phyloP scores from a whole-genome alignment of 1,284 basidiomycete species.

The Heliocybe sulcata region DNA sequence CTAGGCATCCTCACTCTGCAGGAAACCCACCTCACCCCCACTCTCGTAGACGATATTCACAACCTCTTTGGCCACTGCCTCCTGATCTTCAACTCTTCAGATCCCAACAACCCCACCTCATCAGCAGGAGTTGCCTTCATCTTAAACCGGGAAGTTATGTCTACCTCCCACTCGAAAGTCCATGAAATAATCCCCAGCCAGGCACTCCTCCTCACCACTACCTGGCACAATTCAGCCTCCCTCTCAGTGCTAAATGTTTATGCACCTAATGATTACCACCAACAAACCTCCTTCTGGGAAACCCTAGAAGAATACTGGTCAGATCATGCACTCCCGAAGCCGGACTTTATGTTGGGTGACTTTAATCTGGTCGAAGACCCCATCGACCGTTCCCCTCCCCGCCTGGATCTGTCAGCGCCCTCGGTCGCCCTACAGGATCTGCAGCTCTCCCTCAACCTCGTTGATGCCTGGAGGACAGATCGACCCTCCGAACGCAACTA shows the following conservation, averaged over 20 bases:
- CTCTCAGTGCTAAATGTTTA: constrained; percentile 4
- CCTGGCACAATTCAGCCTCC: neutral
- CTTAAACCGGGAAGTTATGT: constrained; percentile 2
- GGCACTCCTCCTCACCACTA: neutral
- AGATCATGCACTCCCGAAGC: neutral
- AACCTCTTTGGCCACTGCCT: constrained; percentile 12
- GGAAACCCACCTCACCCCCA: constrained; percentile 22
- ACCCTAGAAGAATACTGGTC: neutral
- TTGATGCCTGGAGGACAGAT: constrained; percentile 23
- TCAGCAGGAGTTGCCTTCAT: constrained; percentile 9
- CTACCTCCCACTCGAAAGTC: neutral
- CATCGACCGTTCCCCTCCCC: constrained; percentile 5
- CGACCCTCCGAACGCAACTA: constrained; percentile 16
- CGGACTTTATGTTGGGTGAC: constrained; percentile 9
- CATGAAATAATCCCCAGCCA: neutral
- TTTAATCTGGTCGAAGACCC: constrained; percentile 10
- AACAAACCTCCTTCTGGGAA: neutral
- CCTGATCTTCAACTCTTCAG: constrained; percentile 9
- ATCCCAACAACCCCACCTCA: constrained; percentile 12
- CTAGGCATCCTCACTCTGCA: constrained; percentile 22
- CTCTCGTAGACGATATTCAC: constrained; percentile 6
- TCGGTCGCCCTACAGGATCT: constrained; percentile 11
- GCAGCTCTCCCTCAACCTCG: constrained; percentile 11
- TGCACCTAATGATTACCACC: constrained; percentile 4
- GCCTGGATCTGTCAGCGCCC: neutral